Evolutionary conservation across 495 filamentous ascomycete genomes (phyloP).

Genomic region (Trichoderma reesei): DNA sequence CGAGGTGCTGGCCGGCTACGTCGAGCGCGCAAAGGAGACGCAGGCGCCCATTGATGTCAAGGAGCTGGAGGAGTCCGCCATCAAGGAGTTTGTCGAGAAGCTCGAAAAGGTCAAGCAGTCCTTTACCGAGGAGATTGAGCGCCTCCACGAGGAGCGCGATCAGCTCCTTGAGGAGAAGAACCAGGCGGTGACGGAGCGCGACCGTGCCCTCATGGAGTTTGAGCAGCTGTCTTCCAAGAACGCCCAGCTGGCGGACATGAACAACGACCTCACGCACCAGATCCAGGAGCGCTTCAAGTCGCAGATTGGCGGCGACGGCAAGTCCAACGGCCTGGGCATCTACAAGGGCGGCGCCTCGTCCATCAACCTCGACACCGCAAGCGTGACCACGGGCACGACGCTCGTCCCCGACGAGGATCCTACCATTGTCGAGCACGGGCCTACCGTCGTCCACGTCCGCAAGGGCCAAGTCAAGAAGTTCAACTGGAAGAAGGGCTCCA

Average conservation of each 20-base stretch:
- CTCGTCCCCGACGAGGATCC: constrained; percentile 58
- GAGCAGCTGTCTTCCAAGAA: constrained; percentile 92
- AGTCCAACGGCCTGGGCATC: constrained; percentile 74
- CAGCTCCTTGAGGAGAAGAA: constrained; percentile 73
- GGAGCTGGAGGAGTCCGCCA: constrained; percentile 71
- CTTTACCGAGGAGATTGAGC: constrained; percentile 68
- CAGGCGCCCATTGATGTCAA: constrained; percentile 61
- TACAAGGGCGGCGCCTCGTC: constrained; percentile 70
- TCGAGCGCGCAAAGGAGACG: constrained; percentile 59
- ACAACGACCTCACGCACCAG: constrained; percentile 87
- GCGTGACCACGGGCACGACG: constrained; percentile 44
- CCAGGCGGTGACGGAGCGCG: constrained; percentile 68
- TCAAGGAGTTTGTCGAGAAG: constrained; percentile 81
- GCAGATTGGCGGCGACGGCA: constrained; percentile 49
- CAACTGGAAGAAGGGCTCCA: constrained; percentile 96
- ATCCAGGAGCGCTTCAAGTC: constrained; percentile 89
- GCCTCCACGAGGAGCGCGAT: constrained; percentile 72
- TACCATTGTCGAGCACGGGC: constrained; percentile 59
- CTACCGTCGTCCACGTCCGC: constrained; percentile 84
- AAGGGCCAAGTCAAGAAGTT: constrained; percentile 91
- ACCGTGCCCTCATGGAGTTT: constrained; percentile 88
- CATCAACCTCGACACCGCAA: constrained; percentile 44
- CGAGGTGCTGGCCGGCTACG: constrained; percentile 62
- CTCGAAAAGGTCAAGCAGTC: constrained; percentile 77
- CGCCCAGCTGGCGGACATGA: constrained; percentile 82